Evolutionary conservation across 1,284 basidiomycete species (phyloP).

Genomic region (Leccinum fallax): DNA sequence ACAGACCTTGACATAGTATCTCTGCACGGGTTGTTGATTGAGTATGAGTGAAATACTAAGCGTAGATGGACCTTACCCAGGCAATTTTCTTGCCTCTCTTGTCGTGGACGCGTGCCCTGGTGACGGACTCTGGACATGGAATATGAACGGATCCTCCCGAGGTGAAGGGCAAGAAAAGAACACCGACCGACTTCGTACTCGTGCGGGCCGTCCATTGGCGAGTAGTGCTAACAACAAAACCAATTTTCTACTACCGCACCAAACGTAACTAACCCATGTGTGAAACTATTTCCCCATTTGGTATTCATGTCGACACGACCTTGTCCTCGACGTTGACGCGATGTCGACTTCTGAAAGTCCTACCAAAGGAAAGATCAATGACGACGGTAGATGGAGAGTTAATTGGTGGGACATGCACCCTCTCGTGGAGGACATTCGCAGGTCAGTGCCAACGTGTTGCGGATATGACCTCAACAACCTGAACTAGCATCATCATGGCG

Average conservation of each 20-base stretch:
- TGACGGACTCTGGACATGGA: constrained; percentile 50
- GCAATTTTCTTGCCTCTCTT: constrained; percentile 45
- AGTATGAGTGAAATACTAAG: constrained; percentile 21
- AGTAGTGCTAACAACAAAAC: background rate
- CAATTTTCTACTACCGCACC: background rate
- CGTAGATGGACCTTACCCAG: constrained; percentile 42
- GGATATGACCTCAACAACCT: background rate
- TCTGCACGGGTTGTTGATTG: constrained; percentile 39
- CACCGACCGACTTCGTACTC: constrained; percentile 75
- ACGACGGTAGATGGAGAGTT: constrained; percentile 53
- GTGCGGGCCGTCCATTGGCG: constrained; percentile 29
- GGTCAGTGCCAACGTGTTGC: constrained; percentile 39
- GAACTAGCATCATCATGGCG: background rate
- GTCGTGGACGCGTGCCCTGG: constrained; percentile 49
- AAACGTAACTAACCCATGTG: background rate
- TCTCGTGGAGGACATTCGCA: constrained; percentile 54
- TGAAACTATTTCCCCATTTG: background rate
- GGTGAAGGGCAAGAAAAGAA: background rate
- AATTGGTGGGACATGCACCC: constrained; percentile 77
- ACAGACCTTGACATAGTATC: constrained; percentile 64
- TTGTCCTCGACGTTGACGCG: background rate
- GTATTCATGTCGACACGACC: background rate
- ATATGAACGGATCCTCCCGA: background rate
- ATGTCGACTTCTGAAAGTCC: constrained; percentile 37
- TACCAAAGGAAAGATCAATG: constrained; percentile 60